Evolutionary conservation across 2,329 filamentous ascomycete genomes (phyloP).

Genomic region (Graphium sp.): DNA sequence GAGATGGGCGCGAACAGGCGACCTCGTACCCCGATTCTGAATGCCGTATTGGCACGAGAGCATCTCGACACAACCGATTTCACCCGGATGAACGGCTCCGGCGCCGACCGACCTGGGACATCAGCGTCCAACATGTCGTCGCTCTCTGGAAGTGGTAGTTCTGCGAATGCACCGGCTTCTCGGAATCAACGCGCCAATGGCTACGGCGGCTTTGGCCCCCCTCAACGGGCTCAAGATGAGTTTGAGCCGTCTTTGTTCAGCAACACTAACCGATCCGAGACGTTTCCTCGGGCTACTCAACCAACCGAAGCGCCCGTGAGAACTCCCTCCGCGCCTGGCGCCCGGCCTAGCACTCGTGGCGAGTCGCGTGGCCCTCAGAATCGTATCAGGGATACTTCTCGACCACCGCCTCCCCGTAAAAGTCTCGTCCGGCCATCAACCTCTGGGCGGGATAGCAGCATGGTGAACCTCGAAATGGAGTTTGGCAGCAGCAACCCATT

Average conservation of each 20-base stretch:
- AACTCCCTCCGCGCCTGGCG: slow-evolving; percentile 28
- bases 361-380: slow-evolving; percentile 20
- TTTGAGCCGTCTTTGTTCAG: slow-evolving; percentile 18
- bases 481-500: slow-evolving; percentile 46
- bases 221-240: slow-evolving; percentile 18
- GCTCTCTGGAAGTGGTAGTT: slow-evolving; percentile 10
- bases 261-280: slow-evolving; percentile 28
- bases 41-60: slow-evolving; percentile 15
- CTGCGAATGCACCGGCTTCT: too few species aligned
- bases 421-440: slow-evolving; percentile 25
- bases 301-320: slow-evolving; percentile 20
- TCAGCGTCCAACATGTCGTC: slow-evolving; percentile 11
- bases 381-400: slow-evolving; percentile 23
- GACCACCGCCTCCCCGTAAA: slow-evolving; percentile 33
- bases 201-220: slow-evolving; percentile 40
- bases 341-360: slow-evolving; percentile 20
- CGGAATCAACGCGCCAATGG: slow-evolving; percentile 26
- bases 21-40: too few species aligned
- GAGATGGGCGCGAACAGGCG: slow-evolving; percentile 18
- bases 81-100: slow-evolving; percentile 8
- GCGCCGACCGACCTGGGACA: slow-evolving; percentile 12
- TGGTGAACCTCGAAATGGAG: slow-evolving; percentile 40
- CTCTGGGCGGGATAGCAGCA: slow-evolving; percentile 17
- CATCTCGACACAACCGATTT: slow-evolving; percentile 8
- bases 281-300: slow-evolving; percentile 27